These are phyloP conservation scores for Elaphomyces granulatus DNA, from an alignment of 495 filamentous ascomycete species.

Conservation along the genomic window DNA sequence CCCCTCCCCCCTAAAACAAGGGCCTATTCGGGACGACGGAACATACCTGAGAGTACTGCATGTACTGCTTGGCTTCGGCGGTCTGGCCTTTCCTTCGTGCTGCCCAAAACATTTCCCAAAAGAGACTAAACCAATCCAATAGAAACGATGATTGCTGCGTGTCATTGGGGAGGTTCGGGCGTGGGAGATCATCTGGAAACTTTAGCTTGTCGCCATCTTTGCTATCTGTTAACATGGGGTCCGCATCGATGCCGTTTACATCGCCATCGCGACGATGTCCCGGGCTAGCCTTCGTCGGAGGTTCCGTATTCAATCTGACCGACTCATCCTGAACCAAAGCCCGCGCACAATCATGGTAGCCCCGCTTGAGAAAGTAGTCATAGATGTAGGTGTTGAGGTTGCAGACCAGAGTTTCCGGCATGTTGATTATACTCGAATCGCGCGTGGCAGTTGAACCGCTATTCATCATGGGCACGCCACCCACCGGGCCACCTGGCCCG, in stretches of 20 bases:
- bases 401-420: constrained; percentile 47
- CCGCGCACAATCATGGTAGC: constrained; percentile 66
- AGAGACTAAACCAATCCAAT: constrained; percentile 88
- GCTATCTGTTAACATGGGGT: constrained; percentile 66
- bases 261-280: constrained; percentile 48
- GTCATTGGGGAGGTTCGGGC: constrained; percentile 48
- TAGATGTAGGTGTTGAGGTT: constrained; percentile 96
- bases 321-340: constrained; percentile 42
- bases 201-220: constrained; percentile 65
- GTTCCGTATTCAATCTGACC: constrained; percentile 42
- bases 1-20: too few species aligned
- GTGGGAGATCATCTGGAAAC: constrained; percentile 63
- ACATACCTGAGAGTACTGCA: constrained; percentile 68
- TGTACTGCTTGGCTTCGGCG: constrained; percentile 49
- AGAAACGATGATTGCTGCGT: constrained; percentile 63
- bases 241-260: constrained; percentile 62
- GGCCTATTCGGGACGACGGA: background rate
- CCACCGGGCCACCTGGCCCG: constrained; percentile 46
- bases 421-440: constrained; percentile 29
- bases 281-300: constrained; percentile 43
- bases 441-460: constrained; percentile 43
- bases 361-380: constrained; percentile 80
- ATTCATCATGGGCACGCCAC: constrained; percentile 58
- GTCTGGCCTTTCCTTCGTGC: constrained; percentile 48
- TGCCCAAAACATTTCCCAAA: constrained; percentile 87